phyloP scores from a whole-genome alignment of 345 rosid genomes.

The Limnanthes douglasii region DNA sequence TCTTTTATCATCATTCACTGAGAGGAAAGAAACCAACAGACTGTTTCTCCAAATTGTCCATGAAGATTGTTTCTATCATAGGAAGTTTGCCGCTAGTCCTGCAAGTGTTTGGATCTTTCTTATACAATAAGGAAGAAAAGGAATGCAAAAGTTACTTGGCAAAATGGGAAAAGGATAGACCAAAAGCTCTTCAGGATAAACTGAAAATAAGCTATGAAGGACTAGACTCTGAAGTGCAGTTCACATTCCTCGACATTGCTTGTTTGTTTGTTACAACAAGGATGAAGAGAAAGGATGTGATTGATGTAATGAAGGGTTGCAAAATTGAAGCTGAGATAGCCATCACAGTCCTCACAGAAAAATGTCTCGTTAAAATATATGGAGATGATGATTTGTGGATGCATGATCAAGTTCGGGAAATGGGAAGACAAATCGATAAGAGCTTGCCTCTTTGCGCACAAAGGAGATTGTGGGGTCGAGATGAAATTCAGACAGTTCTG shows the following conservation, averaged over 20 bases:
- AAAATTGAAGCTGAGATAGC: conserved; percentile 20
- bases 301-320: conserved; percentile 28
- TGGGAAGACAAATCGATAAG: conserved; percentile 44
- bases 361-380: conserved; percentile 32
- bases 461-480: conserved; percentile 34
- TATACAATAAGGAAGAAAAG: conserved; percentile 16
- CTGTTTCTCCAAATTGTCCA: conserved; percentile 8
- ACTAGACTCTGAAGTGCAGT: conserved; percentile 16
- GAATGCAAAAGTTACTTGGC: conserved; percentile 32
- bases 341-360: conserved; percentile 16
- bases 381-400: no score
- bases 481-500: conserved; percentile 20
- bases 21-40: conserved; percentile 23
- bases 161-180: conserved; percentile 14
- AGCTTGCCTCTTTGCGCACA: conserved; percentile 15
- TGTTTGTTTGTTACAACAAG: conserved; percentile 15
- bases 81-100: conserved; percentile 36
- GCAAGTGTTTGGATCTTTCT: conserved; percentile 41
- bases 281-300: conserved; percentile 19
- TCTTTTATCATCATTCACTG: conserved; percentile 33
- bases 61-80: conserved; percentile 20
- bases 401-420: conserved; percentile 38
- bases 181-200: conserved; percentile 14
- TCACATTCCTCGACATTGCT: conserved; percentile 33
- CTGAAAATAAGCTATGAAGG: conserved; percentile 33